These are phyloP conservation scores for Lagenidium giganteum DNA, from an alignment of 352 stramenopile genomes.

Conservation along the genomic window DNA sequence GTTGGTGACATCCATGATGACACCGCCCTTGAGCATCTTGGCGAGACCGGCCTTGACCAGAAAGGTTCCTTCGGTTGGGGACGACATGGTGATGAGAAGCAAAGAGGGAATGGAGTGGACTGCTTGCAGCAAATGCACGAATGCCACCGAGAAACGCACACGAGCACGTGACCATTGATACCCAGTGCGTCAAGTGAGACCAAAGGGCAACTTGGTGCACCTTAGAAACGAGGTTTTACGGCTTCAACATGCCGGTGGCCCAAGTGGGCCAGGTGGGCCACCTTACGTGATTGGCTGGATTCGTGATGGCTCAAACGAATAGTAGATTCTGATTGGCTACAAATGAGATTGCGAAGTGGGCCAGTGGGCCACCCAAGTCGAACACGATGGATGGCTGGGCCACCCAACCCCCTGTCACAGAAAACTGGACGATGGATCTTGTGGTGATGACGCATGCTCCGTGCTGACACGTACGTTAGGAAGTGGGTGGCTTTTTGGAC, in stretches of 20 bases:
- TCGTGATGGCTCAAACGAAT: conserved; percentile 5
- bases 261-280: conserved; percentile 21
- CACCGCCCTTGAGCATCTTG: conserved; percentile 98
- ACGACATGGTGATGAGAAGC: conserved; percentile 18
- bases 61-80: conserved; percentile 70
- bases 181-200: too few relatives aligned
- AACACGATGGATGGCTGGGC: too few relatives aligned
- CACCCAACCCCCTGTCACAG: too few relatives aligned
- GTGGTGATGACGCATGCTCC: not conserved
- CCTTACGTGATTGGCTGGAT: conserved; percentile 2
- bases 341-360: conserved; percentile 16
- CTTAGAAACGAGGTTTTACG: conserved; percentile 16
- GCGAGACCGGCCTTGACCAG: conserved; percentile 95
- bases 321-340: conserved; percentile 2
- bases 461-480: not conserved
- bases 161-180: too few relatives aligned
- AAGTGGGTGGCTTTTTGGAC: too few relatives aligned
- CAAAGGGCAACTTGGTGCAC: conserved; percentile 12
- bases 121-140: not conserved
- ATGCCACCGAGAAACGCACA: too few relatives aligned
- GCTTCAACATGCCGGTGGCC: conserved; percentile 18
- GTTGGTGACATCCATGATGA: conserved; percentile 97
- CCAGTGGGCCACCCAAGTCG: conserved; percentile 12
- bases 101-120: conserved; percentile 10
- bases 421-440: conserved; percentile 9